Percentiles rank a stretch among this genome's conserved stretches.
Evolutionary conservation across 2,329 filamentous ascomycete species (phyloP).

Genomic region (Dryadomyces quercus-mongolicae): DNA sequence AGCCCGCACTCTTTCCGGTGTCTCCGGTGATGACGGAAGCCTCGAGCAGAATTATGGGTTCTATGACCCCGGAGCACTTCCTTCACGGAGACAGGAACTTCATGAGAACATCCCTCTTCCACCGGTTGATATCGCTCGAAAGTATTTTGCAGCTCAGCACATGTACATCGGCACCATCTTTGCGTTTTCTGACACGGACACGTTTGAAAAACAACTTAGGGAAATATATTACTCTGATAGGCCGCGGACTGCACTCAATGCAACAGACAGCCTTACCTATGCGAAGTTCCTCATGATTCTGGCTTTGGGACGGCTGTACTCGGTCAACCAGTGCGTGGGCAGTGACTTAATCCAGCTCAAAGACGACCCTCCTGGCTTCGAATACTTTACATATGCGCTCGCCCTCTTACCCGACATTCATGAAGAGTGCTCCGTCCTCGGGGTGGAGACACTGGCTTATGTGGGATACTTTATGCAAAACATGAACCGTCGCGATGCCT

Average conservation of each 20-base stretch:
- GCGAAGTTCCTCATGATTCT: constrained; percentile 40
- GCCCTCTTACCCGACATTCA: constrained; percentile 41
- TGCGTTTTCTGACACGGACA: constrained; percentile 32
- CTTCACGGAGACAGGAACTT: constrained; percentile 16
- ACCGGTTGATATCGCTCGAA: constrained; percentile 35
- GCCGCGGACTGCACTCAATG: constrained; percentile 27
- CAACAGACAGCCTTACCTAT: constrained; percentile 34
- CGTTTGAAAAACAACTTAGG: constrained; percentile 32
- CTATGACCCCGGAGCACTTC: constrained; percentile 22
- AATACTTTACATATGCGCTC: constrained; percentile 39
- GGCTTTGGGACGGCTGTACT: constrained; percentile 44
- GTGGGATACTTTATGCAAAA: constrained; percentile 47
- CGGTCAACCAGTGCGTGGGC: constrained; percentile 41
- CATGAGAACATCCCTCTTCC: constrained; percentile 25
- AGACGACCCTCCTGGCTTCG: constrained; percentile 37
- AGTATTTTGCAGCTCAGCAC: constrained; percentile 31
- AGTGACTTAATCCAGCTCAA: constrained; percentile 20
- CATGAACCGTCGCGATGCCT: constrained; percentile 40
- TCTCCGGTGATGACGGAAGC: constrained; percentile 16
- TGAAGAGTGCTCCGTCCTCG: constrained; percentile 40
- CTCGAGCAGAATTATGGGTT: constrained; percentile 21
- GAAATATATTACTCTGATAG: constrained; percentile 26
- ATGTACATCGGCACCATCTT: constrained; percentile 46
- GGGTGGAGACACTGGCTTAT: constrained; percentile 41
- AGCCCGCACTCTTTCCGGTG: constrained; percentile 21